Percentiles rank a stretch among this genome's conserved stretches.
These are phyloP conservation scores for Hypomontagnella submonticulosa DNA, from an alignment of 495 filamentous ascomycete species.

Conservation along the genomic window DNA sequence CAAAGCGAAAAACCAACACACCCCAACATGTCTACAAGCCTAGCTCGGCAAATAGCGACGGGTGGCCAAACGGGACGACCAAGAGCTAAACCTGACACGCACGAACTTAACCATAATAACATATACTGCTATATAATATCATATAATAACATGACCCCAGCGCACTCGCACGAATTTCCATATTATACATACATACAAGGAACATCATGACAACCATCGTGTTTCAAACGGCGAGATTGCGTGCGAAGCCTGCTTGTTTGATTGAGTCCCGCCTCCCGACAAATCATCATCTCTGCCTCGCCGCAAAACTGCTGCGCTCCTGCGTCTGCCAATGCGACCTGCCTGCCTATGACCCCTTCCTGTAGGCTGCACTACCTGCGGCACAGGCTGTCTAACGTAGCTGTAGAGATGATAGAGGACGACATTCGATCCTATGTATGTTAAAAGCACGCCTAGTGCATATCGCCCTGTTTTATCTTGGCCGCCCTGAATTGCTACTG, in stretches of 20 bases:
- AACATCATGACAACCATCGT: conserved; percentile 28
- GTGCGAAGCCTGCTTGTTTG: conserved; percentile 25
- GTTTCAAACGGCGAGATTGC: conserved; percentile 35
- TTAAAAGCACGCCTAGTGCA: conserved; percentile 14
- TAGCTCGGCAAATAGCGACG: not conserved
- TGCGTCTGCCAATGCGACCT: conserved; percentile 34
- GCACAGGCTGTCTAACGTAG: conserved; percentile 20
- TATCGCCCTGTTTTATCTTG: conserved; percentile 16
- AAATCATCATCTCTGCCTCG: conserved; percentile 36
- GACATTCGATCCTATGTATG: conserved; percentile 17
- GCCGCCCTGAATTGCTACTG: conserved; percentile 13
- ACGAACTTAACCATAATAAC: conserved; percentile 20
- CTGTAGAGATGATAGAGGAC: not conserved
- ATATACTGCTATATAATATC: conserved; percentile 6
- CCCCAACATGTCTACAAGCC: not conserved
- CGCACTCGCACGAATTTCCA: conserved; percentile 10
- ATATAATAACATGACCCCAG: conserved; percentile 28
- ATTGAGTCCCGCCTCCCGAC: conserved; percentile 26
- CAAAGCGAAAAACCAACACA: conserved; percentile 1
- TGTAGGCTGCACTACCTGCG: conserved; percentile 29
- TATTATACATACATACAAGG: conserved; percentile 23
- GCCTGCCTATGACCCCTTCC: conserved; percentile 23
- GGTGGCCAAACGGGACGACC: conserved; percentile 2
- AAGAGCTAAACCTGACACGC: conserved; percentile 28
- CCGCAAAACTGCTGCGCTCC: conserved; percentile 41